Base-by-base conservation (phyloP, 805 yeast genomes). In the Saturnispora galanensis region DNA sequence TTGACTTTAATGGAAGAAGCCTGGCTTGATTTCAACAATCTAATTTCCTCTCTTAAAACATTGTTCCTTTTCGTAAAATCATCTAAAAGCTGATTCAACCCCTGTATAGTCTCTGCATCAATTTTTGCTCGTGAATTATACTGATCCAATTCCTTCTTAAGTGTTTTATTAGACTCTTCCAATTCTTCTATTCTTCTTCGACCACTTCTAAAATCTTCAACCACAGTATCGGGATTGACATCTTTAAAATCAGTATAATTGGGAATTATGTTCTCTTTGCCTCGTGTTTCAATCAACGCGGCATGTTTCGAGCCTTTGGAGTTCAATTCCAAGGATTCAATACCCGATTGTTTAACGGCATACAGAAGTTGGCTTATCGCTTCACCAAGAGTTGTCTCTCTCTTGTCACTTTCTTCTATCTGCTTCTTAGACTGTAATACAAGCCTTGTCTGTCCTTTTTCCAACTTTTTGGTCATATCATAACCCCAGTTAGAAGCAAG, bases 121-220 rank as follows among this genome's bases (percentile, higher is more conserved):
- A 28, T 32, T 21, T 38, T 26, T 4, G 33, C 10, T 9, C 26
- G 21, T 3, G 29, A 13, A 21, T 12, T 38, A 16, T 26, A 31
- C 16, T 38, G 30, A 3, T 36, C 38, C n/a, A 43, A 38, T 10
- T 43, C 42, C 7, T 30, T 10, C 13, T 37, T 37, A 4, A 47
- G 13, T 5, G 13, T 21, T n/a, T 32, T 37, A 28, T 49, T 49
- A 35, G 44, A 47, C 5, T 4, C 9, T 28, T 29, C 32, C 5
- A 49, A 15, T 6, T 21, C 6, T 30, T 16, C 26, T 16, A 38
- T 8, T 30, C 38, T 35, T 10, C 28, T 10, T 26, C 34, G 28
- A 31, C 30, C n/a, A 3, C 31, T 17, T 9, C 18, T 26, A 26
- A 36, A 42, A 15, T 36, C 45, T 12, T 30, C 18, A 5, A 42